Evolutionary conservation across 208 protist genomes (phyloP), one percentile per base, ranked within the genome.

Genomic region (Acanthamoeba polyphaga): DNA sequence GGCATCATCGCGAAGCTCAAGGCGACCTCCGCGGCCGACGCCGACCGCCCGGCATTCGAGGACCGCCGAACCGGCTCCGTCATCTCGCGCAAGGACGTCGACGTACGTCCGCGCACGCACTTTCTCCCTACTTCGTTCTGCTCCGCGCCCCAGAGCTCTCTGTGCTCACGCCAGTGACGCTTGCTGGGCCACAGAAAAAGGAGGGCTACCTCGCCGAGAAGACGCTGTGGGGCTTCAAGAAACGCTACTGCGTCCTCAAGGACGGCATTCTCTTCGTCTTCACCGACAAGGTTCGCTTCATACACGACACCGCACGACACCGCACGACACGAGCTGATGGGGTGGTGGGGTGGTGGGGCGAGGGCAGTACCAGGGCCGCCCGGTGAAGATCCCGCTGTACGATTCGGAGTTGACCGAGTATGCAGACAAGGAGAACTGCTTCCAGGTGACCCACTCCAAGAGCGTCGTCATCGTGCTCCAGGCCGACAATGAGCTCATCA

Each of bases 371-470:
- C 34, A 43, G 19, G 91, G 91, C 38, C 91, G 60, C 24, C 91
- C 91, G 43, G 91, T 74, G 51, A 94, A 94, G 74, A 60, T 94
- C 3, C 68, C 91, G 49, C 60, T 94, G n/a, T 94, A 94, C 58
- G 70, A 94, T 46, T 55, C 70, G 17, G 72, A 94, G 53, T 43
- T 94, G n/a, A 68, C 27, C 27, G 91, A 94, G 32, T 94, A 94
- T n/a, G n/a, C 43, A 9, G 91, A 94, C 72, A 94, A 85, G 55
- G 49, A 38, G 72, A 27, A 85, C 53, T 80, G 49, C 91, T 94
- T 94, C 91, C 91, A 94, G 91, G 29, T 94, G 24, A 53, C 60
- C 19, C 24, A 46, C 32, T 38, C 43, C 91, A 60, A 66, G 53
- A 43, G 15, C 12, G 32, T n/a, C 24, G 53, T 55, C 32, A 53